Evolutionary conservation across 2,329 filamentous ascomycete species (phyloP).

Genomic region (Epichloe glyceriae): DNA sequence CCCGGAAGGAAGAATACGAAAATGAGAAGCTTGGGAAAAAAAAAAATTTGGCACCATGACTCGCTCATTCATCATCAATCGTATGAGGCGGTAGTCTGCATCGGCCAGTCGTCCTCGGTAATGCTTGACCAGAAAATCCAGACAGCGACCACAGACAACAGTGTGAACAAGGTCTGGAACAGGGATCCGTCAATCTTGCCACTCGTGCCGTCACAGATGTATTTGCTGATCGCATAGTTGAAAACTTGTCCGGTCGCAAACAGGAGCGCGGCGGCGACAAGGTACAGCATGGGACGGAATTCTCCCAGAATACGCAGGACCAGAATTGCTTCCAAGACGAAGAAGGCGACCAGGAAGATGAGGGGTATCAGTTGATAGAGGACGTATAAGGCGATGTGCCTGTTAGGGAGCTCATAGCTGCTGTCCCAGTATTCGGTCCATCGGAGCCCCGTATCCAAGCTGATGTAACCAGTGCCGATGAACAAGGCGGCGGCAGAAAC

Average conservation of each 20-base stretch:
- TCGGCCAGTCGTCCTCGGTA: constrained; percentile 95
- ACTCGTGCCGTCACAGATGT: constrained; percentile 72
- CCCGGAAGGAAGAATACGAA: not conserved
- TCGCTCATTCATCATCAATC: constrained; percentile 13
- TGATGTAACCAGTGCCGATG: constrained; percentile 87
- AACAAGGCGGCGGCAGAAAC: constrained; percentile 61
- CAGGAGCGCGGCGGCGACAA: constrained; percentile 58
- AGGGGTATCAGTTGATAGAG: constrained; percentile 85
- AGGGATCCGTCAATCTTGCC: constrained; percentile 87
- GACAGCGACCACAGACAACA: constrained; percentile 66
- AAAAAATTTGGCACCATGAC: not conserved
- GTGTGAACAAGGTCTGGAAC: constrained; percentile 87
- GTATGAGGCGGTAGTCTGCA: constrained; percentile 32
- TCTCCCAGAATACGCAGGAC: constrained; percentile 82
- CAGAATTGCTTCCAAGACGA: constrained; percentile 68
- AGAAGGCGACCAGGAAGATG: constrained; percentile 79
- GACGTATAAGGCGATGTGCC: constrained; percentile 79
- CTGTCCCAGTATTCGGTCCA: constrained; percentile 71
- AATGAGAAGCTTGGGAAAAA: not conserved
- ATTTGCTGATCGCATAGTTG: constrained; percentile 83
- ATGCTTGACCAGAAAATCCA: constrained; percentile 99
- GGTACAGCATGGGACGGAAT: constrained; percentile 82
- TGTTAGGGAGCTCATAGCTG: constrained; percentile 46
- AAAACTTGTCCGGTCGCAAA: constrained; percentile 93
- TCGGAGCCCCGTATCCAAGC: constrained; percentile 77